Percentiles rank a stretch among this genome's conserved stretches.
These are phyloP conservation scores for Lablab purpureus DNA, from an alignment of 306 rosid genomes.

Conservation along the genomic window DNA sequence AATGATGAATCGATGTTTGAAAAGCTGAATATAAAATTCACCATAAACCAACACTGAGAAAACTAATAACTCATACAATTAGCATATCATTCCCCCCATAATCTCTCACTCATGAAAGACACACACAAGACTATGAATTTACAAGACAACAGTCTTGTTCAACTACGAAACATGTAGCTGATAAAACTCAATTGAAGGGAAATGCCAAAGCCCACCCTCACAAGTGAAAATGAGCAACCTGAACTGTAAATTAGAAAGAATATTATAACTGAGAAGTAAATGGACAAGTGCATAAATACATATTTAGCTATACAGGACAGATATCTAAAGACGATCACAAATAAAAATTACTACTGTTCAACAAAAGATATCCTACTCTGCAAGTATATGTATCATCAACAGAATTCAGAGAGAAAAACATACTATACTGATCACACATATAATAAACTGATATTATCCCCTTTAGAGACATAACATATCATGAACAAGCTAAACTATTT, in stretches of 20 bases:
- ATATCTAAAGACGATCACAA: not conserved
- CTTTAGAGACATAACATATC: not conserved
- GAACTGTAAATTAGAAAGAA: not conserved
- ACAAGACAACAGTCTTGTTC: too few relatives aligned
- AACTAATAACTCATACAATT: not conserved
- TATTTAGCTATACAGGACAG: not conserved
- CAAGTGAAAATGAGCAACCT: not conserved
- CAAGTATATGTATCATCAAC: not conserved
- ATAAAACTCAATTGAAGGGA: not conserved
- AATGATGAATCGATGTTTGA: not conserved
- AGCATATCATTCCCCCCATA: not conserved
- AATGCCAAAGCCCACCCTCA: not conserved
- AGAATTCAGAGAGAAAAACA: not conserved
- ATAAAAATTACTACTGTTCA: not conserved
- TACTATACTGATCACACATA: not conserved
- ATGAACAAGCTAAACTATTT: conserved; percentile 11
- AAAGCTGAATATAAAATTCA: not conserved
- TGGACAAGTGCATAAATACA: not conserved
- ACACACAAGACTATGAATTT: not conserved
- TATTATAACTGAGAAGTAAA: not conserved
- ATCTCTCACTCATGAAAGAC: not conserved
- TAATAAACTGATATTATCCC: not conserved
- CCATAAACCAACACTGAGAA: not conserved
- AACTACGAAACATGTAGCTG: too few relatives aligned
- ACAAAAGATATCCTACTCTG: not conserved